Evolutionary conservation across 495 filamentous ascomycete genomes (phyloP).

Genomic region (Cercophora sp.): DNA sequence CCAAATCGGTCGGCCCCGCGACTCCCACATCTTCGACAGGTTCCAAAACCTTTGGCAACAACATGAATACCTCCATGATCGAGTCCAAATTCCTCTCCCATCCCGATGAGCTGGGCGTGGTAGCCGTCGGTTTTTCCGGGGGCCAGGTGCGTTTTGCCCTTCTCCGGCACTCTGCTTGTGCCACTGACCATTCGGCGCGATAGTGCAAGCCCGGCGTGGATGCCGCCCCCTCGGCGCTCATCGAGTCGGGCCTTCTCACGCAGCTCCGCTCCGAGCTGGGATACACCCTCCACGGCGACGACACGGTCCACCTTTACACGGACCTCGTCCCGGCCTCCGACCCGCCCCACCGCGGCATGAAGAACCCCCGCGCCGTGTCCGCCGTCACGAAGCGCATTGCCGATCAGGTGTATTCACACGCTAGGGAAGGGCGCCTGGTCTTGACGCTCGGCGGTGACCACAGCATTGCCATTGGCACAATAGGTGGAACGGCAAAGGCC

Average conservation of each 20-base stretch:
- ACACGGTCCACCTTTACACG: slow-evolving; percentile 76
- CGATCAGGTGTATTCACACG: slow-evolving; percentile 82
- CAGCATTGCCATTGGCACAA: slow-evolving; percentile 90
- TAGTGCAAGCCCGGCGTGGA: slow-evolving; percentile 92
- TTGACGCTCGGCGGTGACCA: slow-evolving; percentile 96
- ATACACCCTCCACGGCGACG: slow-evolving; percentile 82
- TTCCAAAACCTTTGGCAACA: slow-evolving; percentile 25
- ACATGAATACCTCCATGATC: slow-evolving; percentile 62
- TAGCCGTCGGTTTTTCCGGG: slow-evolving; percentile 95
- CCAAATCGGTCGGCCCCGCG: not conserved
- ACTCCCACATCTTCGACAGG: slow-evolving; percentile 10
- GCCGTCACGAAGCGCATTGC: slow-evolving; percentile 78
- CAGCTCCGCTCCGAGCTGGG: slow-evolving; percentile 81
- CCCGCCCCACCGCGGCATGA: slow-evolving; percentile 84
- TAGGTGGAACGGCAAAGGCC: slow-evolving; percentile 79
- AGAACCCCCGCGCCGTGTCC: slow-evolving; percentile 83
- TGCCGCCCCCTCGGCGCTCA: slow-evolving; percentile 84
- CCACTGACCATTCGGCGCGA: slow-evolving; percentile 12
- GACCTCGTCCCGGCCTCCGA: slow-evolving; percentile 69
- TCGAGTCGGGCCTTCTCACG: slow-evolving; percentile 79
- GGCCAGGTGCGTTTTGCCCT: slow-evolving; percentile 66
- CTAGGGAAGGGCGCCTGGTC: slow-evolving; percentile 78
- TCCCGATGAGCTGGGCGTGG: slow-evolving; percentile 76
- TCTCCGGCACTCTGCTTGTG: slow-evolving; percentile 4
- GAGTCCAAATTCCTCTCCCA: slow-evolving; percentile 76